A percentile compares a stretch with the other conserved stretches of the same genome.
Evolutionary conservation across 78 protist species (phyloP).

Genomic region (Salpingoeca rosetta): DNA sequence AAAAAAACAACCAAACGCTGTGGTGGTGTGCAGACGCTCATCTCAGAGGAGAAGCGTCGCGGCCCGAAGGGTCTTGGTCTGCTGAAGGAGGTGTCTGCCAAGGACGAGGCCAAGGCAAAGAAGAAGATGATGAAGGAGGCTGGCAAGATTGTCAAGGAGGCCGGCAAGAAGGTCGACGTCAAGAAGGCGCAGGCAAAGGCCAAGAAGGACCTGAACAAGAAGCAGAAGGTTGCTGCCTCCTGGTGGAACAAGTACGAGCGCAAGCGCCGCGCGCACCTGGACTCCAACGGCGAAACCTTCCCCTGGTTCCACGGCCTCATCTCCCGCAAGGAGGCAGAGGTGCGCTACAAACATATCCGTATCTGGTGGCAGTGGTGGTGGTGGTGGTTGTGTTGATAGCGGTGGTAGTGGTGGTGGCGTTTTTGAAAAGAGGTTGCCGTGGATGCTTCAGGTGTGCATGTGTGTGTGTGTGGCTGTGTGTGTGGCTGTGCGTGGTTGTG

Average conservation of each 20-base stretch:
- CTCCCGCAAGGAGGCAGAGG: neutral
- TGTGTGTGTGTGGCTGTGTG: too few species aligned
- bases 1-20: too few species aligned
- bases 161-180: neutral
- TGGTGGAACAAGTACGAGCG: neutral
- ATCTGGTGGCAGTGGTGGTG: too few species aligned
- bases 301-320: neutral
- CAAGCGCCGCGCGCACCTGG: neutral
- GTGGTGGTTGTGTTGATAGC: too few species aligned
- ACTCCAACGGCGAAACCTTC: neutral
- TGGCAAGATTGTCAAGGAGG: neutral
- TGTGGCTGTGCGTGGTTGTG: too few species aligned
- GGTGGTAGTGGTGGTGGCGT: too few species aligned
- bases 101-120: neutral
- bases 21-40: neutral
- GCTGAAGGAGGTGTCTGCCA: neutral
- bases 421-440: too few species aligned
- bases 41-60: neutral
- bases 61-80: neutral
- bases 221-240: neutral
- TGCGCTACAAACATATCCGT: too few species aligned
- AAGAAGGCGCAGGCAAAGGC: neutral
- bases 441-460: too few species aligned
- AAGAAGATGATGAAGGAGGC: neutral
- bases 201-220: neutral